phyloP scores from a whole-genome alignment of 1,284 basidiomycete species.

The Puccinia hordei region DNA sequence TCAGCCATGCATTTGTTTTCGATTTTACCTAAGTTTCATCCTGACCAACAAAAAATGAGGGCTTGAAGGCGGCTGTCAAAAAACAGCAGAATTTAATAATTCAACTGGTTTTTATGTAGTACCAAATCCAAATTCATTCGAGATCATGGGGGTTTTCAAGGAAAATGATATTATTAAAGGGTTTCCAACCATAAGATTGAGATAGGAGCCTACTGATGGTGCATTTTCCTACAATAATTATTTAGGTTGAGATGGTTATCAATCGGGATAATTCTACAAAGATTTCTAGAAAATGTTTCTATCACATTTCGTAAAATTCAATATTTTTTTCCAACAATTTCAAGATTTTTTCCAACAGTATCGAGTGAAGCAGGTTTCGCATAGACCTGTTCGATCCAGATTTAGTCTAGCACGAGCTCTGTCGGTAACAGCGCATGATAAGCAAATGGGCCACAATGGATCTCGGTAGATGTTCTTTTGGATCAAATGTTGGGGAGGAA shows the following conservation, averaged over 20 bases:
- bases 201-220: too few relatives aligned
- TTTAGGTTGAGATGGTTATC: background rate
- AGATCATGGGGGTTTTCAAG: background rate
- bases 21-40: too few relatives aligned
- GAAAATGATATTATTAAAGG: background rate
- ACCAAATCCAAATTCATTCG: too few relatives aligned
- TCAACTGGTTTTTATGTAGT: too few relatives aligned
- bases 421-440: slow-evolving; percentile 44
- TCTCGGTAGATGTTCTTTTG: slow-evolving; percentile 18
- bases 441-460: slow-evolving; percentile 43
- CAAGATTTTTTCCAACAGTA: slow-evolving; percentile 42
- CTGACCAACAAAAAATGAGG: too few relatives aligned
- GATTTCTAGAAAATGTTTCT: background rate
- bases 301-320: background rate
- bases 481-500: slow-evolving; percentile 17
- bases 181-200: background rate
- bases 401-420: slow-evolving; percentile 16
- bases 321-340: slow-evolving; percentile 37
- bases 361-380: slow-evolving; percentile 24
- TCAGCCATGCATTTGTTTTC: too few relatives aligned
- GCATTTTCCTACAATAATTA: background rate
- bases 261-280: background rate
- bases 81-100: too few relatives aligned
- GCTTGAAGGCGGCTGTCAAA: too few relatives aligned
- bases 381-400: slow-evolving; percentile 22